A percentile compares a stretch with the other conserved stretches of the same genome.
These are phyloP conservation scores for Penicillium alfredii DNA, from an alignment of 495 filamentous ascomycete genomes.

Conservation along the genomic window DNA sequence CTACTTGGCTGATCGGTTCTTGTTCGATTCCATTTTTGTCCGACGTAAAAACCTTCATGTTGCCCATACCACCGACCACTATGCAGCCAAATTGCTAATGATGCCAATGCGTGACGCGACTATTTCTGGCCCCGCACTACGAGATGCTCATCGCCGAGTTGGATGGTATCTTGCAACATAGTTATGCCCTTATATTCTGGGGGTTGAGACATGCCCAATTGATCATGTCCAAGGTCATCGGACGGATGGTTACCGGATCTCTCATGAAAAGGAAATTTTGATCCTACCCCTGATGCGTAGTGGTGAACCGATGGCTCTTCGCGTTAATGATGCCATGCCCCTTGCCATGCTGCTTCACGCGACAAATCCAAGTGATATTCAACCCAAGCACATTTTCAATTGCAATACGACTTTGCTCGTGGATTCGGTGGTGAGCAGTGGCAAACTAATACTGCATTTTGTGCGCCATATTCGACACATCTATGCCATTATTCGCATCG, in stretches of 20 bases:
- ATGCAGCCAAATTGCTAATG: conserved; percentile 49
- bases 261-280: conserved; percentile 43
- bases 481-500: conserved; percentile 40
- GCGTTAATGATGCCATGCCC: conserved; percentile 52
- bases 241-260: conserved; percentile 47
- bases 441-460: conserved; percentile 48
- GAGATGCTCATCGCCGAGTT: conserved; percentile 45
- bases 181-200: conserved; percentile 44
- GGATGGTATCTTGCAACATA: conserved; percentile 52
- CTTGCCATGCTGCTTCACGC: conserved; percentile 54
- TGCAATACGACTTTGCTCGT: conserved; percentile 47
- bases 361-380: conserved; percentile 39
- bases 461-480: conserved; percentile 44
- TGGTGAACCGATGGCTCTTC: conserved; percentile 61
- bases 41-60: conserved; percentile 19
- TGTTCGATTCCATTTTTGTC: conserved; percentile 33
- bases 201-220: conserved; percentile 48
- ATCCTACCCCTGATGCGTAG: conserved; percentile 63
- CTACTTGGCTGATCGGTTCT: conserved; percentile 27
- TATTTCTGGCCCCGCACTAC: conserved; percentile 40
- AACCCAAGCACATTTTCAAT: conserved; percentile 34
- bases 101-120: conserved; percentile 51
- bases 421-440: conserved; percentile 58
- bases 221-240: conserved; percentile 48
- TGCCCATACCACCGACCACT: conserved; percentile 40